Conservation (phyloP, 441 rosid species). For the Mallotus japonicus region DNA sequence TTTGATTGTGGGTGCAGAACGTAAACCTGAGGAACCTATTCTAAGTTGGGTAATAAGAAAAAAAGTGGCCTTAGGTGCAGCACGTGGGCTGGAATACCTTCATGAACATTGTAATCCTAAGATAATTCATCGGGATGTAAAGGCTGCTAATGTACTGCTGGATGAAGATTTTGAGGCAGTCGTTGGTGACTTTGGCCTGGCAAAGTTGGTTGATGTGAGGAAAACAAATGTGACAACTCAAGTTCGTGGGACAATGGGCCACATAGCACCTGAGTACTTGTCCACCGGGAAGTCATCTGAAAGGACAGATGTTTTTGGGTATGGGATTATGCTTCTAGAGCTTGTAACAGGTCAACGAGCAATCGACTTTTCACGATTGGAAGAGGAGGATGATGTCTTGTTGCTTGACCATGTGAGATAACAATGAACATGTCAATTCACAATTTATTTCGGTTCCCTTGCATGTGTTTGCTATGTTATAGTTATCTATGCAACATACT, state of each 20-base stretch:
- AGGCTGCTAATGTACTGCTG: slow-evolving; percentile 85
- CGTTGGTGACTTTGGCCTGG: slow-evolving; percentile 94
- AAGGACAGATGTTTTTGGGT: slow-evolving; percentile 91
- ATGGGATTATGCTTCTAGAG: slow-evolving; percentile 91
- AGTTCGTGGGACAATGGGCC: slow-evolving; percentile 98
- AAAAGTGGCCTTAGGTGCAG: slow-evolving; percentile 80
- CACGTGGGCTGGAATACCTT: slow-evolving; percentile 89
- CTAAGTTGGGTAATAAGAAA: slow-evolving; percentile 78
- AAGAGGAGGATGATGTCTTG: slow-evolving; percentile 93
- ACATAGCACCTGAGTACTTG: slow-evolving; percentile 94
- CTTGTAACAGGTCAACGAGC: slow-evolving; percentile 98
- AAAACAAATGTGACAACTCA: slow-evolving; percentile 85
- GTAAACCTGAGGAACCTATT: slow-evolving; percentile 66
- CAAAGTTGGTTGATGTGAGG: slow-evolving; percentile 85
- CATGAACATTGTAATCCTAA: slow-evolving; percentile 96
- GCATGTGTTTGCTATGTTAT: slow-evolving; percentile 1
- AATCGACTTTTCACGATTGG: slow-evolving; percentile 88
- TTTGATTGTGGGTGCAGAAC: slow-evolving; percentile 45
- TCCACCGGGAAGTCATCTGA: slow-evolving; percentile 95
- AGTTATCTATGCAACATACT: slow-evolving; percentile 6
- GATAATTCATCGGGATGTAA: slow-evolving; percentile 93
- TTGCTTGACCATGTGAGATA: slow-evolving; percentile 85
- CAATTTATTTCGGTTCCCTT: background rate
- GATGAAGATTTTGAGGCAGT: slow-evolving; percentile 96
- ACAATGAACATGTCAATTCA: background rate